A percentile compares a stretch with the other conserved stretches of the same genome.
Evolutionary conservation across 306 rosid species (phyloP).

Genomic region (Arachis hypogaea): DNA sequence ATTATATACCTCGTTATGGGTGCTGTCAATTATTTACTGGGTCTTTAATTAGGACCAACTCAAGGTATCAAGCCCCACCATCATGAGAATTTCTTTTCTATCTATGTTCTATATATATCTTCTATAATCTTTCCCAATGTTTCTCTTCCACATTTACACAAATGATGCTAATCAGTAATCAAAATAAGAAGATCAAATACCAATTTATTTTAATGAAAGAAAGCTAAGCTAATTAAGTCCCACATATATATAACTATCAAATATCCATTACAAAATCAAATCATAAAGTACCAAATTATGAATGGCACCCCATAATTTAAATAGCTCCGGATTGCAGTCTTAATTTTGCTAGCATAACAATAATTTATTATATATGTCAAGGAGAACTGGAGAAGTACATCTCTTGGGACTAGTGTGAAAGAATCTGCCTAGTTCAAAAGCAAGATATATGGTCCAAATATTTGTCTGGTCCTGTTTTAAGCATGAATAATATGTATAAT

Average conservation of each 20-base stretch:
- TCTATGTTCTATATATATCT: not conserved
- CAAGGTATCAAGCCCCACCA: slow-evolving; percentile 41
- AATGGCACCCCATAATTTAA: not conserved
- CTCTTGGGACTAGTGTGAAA: slow-evolving; percentile 31
- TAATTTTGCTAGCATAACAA: slow-evolving; percentile 1
- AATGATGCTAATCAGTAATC: slow-evolving; percentile 39
- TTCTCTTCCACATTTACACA: slow-evolving; percentile 44
- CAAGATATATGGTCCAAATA: slow-evolving; percentile 33
- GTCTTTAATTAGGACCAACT: slow-evolving; percentile 40
- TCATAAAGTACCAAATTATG: slow-evolving; percentile 32
- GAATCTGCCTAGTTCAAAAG: slow-evolving; percentile 23
- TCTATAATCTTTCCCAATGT: slow-evolving; percentile 24
- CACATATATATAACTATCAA: too few species aligned
- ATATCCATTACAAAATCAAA: not conserved
- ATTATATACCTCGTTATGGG: slow-evolving; percentile 55
- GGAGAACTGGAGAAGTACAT: slow-evolving; percentile 31
- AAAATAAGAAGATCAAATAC: too few species aligned
- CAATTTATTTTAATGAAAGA: too few species aligned
- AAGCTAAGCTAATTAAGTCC: too few species aligned
- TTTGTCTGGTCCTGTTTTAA: slow-evolving; percentile 17
- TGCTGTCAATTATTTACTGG: slow-evolving; percentile 57
- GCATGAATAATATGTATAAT: not conserved
- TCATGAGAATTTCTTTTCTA: slow-evolving; percentile 28
- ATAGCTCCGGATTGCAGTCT: slow-evolving; percentile 37
- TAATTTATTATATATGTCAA: not conserved